These are phyloP conservation scores for Acanthamoeba lenticulata DNA, from an alignment of 208 protist species.

Conservation along the genomic window DNA sequence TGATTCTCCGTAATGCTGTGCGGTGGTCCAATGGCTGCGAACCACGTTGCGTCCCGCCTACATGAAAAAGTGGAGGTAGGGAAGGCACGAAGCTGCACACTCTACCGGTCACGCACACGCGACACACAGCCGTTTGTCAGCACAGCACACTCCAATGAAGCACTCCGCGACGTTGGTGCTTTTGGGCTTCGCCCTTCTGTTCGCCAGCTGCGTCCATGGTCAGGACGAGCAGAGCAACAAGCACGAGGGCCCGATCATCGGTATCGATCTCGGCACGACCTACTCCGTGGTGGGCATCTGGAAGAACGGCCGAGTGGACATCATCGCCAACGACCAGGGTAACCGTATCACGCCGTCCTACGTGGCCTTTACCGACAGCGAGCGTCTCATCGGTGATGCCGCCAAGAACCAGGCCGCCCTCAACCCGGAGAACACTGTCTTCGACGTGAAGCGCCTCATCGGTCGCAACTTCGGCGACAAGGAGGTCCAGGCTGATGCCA, in stretches of 20 bases:
- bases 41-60: background rate
- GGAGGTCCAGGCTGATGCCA: conserved; percentile 94
- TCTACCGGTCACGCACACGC: background rate
- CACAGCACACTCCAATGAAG: background rate
- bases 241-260: background rate
- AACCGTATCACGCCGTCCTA: conserved; percentile 90
- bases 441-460: conserved; percentile 94
- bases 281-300: conserved; percentile 39
- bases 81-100: background rate
- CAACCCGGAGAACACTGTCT: conserved; percentile 94
- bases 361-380: conserved; percentile 93
- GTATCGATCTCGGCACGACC: conserved; percentile 66
- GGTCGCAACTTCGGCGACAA: conserved; percentile 88
- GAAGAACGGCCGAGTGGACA: conserved; percentile 83
- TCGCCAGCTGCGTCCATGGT: background rate
- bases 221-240: background rate
- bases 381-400: conserved; percentile 92
- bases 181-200: background rate
- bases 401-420: conserved; percentile 93
- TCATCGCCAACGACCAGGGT: conserved; percentile 88
- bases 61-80: background rate
- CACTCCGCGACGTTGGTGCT: background rate
- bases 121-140: no score
- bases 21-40: background rate
- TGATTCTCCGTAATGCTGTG: background rate